Base-by-base conservation (phyloP, 768 basidiomycete species). In the Lactarius hengduanensis region DNA sequence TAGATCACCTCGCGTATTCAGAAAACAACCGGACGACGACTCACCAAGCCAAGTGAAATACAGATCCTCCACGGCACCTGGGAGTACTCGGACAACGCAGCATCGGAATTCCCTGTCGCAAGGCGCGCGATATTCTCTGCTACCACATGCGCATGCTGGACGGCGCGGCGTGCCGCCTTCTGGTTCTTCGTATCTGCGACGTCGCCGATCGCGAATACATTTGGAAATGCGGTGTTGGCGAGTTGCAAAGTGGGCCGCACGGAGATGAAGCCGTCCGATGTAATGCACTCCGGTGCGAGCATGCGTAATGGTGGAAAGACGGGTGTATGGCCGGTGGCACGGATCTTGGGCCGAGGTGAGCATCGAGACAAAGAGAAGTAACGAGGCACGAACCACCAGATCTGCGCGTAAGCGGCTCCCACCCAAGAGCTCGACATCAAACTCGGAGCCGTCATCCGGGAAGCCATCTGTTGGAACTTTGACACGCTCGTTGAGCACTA, bases 271-370 rank as follows among this genome's bases (percentile, higher is more conserved):
- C 73, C 68, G 16, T 50, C 66, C 7, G 61, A 10, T 26, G 50
- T 54, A 56, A 72, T 64, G 16, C 67, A 58, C 3, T 67, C 61
- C 10, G 76, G 73, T 9, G 73, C 71, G 30, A 74, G 67, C 2
- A 69, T 63, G 2, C 40, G 34, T n/a, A 78, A 65, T 32, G 74
- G 72, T 6, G 26, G 38, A 30, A 73, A 74, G 54, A 73, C 71
- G 16, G 77, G 75, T 4, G 67, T 70, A 20, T 75, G 73, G n/a
- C 77, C 76, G 20, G 73, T 75, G 28, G 76, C 76, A 22, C 70
- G 63, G 55, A 76, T 74, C 75, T 77, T 11, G 10, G 32, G 58
- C n/a, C 20, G 26, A 61, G 28, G 20, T 11, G 22, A 60, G 43
- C 5, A 32, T 5, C 50, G 59, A 41, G 22, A 11, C 26, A 43